Evolutionary conservation across 2,329 filamentous ascomycete genomes (phyloP), one percentile per base, ranked within the genome.

Genomic region (Fusarium mangiferae): DNA sequence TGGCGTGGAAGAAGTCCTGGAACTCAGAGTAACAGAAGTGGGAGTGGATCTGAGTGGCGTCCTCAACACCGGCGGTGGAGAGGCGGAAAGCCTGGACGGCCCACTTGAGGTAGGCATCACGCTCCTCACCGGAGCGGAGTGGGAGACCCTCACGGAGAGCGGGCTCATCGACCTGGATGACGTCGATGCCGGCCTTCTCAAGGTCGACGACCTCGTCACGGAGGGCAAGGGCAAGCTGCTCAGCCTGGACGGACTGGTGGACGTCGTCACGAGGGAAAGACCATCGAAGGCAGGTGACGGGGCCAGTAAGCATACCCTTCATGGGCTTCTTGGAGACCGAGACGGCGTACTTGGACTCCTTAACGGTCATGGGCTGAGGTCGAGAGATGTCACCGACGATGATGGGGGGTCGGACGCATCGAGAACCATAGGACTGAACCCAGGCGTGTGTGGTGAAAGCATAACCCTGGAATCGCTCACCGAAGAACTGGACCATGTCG

Each of bases 1-100:
- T 99, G 87, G 96, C 96, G 87, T 98, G 94, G 95, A 99, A 99
- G 91, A 99, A 99, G 90, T 99, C 96, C 89, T 99, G 96, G 94
- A 99, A 99, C 90, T 99, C 96, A 60, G 96, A 98, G 92, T 99
- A 99, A 87, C 96, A 99, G 94, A 99, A 99, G 90, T 99, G 96
- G 75, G 95, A 98, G 93, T 99, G 96, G 85, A 99, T 98, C 90
- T 99, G 96, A 78, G 96, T 99, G 68, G 93, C 94, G 86, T 99
- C 94, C 87, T 95, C 87, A 72, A 99, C 96, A 84, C 95, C 96
- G 70, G 95, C 92, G 80, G 95, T 97, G 77, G 96, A 92, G 78
- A 99, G 94, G 84, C 94, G 95, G 95, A 99, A 99, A 80, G 95
- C 95, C 88, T 98, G 92, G 81, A 99, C 96, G 71, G 96, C 96